Base-by-base conservation (phyloP, 352 stramenopile species). In the Globisporangium solare region DNA sequence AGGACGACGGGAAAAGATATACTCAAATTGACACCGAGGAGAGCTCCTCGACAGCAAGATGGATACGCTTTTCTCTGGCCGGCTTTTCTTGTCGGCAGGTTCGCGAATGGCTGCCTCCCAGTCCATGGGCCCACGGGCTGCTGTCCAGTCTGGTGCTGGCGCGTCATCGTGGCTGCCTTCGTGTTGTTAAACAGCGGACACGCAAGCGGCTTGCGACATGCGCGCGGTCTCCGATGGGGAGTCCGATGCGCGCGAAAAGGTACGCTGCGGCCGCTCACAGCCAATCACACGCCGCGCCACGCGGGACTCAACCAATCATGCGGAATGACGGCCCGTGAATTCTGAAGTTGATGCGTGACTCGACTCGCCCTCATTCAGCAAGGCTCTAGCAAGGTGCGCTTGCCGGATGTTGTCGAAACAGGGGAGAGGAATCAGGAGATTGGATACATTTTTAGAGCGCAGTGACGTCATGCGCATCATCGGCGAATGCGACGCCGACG, bases 171-270 rank as follows among this genome's bases (percentile, higher is more conserved):
- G 41, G 4, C 18, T 1, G 32, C 7, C 35, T 47, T 39, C 37
- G 37, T 58, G 39, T 58, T 58, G 51, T 58, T 58, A 58, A 58
- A 58, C 41, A 5, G 6, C 5, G 49, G 8, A 47, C 15, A 56
- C 39, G 21, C 32, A 56, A n/a, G 37, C 32, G 27, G 22, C n/a
- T 52, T 21, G 27, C 21, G 17, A 39, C 18, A 32, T 2, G 27
- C 27, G 1, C 27, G 10, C 7, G 27, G 24, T 27, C 24, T 27
- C 24, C 24, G 5, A 27, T 27, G 27, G 27, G n/a, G n/a, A n/a
- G n/a, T 40, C 18, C 15, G 40, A 58, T 58, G 51, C 41, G 51
- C 51, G 47, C 51, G 51, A 58, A 41, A 58, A 58, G 40, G 51
- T 58, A 40, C 51, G 17, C 13, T 18, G 3, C 39, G 39, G 39